Evolutionary conservation across 2,329 filamentous ascomycete genomes (phyloP), one percentile per base, ranked within the genome.

Genomic region (Aulographum hederae): DNA sequence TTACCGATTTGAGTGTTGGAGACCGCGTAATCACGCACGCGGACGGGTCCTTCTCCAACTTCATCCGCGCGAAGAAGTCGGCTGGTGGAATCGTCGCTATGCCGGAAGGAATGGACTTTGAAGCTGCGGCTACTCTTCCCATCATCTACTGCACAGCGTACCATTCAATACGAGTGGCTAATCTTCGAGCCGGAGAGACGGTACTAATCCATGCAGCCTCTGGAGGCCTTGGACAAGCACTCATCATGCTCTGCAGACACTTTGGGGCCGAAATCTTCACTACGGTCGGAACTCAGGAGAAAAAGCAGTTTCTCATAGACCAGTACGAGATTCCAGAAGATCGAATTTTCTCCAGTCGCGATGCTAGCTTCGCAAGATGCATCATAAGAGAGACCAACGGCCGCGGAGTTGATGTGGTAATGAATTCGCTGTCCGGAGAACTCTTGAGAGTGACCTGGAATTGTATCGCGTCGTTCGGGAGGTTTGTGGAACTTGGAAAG

Each of bases 401-500:
- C 3, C 25, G 34, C 2, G 53, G 53, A 3, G 48, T 54, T 14
- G 52, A 56, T 36, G 26, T 52, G 1, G 41, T 53, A 3, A 31
- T 51, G 2, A 51, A 51, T 28, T 46, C 43, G 5, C 35, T 51
- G 4, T 31, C 39, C 4, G 47, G 46, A 13, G 45, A 51, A 6
- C 26, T 41, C 4, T 34, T 51, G 2, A 30, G 40, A 13, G 38
- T 28, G 5, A 41, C 43, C 2, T 44, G 45, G 40, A 32, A 39
- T 15, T 42, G 38, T 29, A 31, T 45, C 15, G 41, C 45, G 1
- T 19, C 37, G 12, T 48, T 43, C 32, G 50, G 51, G 2, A 41
- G 37, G 15, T 45, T 54, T 18, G 36, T 56, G 11, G 46, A 52
- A 16, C 46, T 56, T 30, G 51, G 51, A 5, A 41, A 39, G 20